Conservation (phyloP, 768 basidiomycete species). For the Macrolepiota dolichaula region DNA sequence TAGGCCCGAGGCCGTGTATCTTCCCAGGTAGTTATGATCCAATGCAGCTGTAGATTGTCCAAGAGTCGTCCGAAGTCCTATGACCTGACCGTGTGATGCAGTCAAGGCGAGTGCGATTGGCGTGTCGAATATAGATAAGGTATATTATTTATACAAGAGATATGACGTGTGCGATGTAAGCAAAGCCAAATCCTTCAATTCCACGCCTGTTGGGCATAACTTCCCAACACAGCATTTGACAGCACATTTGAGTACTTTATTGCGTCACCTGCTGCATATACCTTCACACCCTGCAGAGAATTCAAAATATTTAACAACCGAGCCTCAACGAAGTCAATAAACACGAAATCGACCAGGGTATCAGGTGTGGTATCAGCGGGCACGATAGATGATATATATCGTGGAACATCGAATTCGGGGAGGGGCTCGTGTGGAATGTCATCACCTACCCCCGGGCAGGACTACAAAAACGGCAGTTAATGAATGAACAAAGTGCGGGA, state of each 20-base stretch:
- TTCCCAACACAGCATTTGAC: conserved; percentile 48
- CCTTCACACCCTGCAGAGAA: conserved; percentile 41
- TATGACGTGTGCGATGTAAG: no score
- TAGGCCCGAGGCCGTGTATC: no score
- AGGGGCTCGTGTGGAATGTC: conserved; percentile 64
- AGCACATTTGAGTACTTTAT: conserved; percentile 47
- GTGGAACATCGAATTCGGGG: conserved; percentile 49
- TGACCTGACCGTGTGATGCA: no score
- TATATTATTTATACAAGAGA: no score
- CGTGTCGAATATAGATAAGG: no score
- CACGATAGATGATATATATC: conserved; percentile 54
- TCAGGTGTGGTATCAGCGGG: conserved; percentile 43
- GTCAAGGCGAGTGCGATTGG: no score
- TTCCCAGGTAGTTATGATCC: no score
- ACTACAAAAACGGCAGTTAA: conserved; percentile 26
- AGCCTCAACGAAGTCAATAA: conserved; percentile 63
- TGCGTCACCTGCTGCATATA: conserved; percentile 51
- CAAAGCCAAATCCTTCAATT: conserved; percentile 23
- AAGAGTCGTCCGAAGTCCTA: no score
- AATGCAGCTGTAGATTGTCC: no score
- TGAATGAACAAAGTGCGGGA: neutral
- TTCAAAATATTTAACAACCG: conserved; percentile 57
- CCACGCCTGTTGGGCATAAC: conserved; percentile 51
- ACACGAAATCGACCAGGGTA: conserved; percentile 68
- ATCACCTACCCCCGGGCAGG: conserved; percentile 74